Conservation (phyloP, 2,329 filamentous ascomycete genomes). For the Fusarium stilboides region DNA sequence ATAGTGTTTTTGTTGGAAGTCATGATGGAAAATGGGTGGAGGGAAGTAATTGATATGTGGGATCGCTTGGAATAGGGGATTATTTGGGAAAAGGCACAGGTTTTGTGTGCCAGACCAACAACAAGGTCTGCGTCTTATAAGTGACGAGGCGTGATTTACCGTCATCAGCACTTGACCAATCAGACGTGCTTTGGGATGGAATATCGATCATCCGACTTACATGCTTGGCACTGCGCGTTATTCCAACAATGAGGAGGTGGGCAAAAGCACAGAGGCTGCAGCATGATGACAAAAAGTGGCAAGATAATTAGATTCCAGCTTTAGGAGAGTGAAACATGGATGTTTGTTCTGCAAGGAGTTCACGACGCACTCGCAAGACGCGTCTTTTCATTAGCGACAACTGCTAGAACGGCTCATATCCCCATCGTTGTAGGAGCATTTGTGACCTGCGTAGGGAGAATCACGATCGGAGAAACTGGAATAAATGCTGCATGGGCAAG, state of each 20-base stretch:
- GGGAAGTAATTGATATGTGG: not conserved
- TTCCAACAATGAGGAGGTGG: no score
- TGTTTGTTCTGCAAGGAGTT: no score
- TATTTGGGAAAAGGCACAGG: fast-evolving
- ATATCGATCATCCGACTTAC: conserved; percentile 7
- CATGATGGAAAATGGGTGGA: not conserved
- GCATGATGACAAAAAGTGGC: no score
- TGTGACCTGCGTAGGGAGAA: no score
- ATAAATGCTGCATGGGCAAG: no score
- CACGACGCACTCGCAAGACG: no score
- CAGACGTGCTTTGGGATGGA: fast-evolving
- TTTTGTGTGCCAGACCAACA: not conserved
- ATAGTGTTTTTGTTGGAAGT: conserved; percentile 44
- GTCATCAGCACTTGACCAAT: not conserved
- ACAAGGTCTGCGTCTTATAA: conserved; percentile 2
- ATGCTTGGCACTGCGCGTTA: not conserved
- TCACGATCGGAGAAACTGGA: no score
- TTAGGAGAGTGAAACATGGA: no score
- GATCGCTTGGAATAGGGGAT: fast-evolving
- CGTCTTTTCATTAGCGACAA: no score
- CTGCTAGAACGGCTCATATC: no score
- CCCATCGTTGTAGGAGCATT: no score
- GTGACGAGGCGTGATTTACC: not conserved
- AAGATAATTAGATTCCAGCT: no score
- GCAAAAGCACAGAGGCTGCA: not conserved